Evolutionary conservation across 805 yeast species (phyloP), one percentile per base, ranked within the genome.

Genomic region (Schizosaccharomyces osmophilus): DNA sequence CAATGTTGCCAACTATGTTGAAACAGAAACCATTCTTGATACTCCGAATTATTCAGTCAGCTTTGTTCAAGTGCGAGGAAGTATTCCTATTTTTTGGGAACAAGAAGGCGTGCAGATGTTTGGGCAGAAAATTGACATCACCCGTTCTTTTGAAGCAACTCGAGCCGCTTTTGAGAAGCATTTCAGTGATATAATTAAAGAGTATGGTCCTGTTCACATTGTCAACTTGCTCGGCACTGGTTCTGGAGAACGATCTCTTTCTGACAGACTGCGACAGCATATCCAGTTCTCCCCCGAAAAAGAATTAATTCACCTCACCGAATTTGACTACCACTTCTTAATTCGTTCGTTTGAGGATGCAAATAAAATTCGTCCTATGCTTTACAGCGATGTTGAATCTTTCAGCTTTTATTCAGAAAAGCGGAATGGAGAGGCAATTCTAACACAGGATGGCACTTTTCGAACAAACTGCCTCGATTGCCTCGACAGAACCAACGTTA

Each of bases 1-100:
- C 6, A 80, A 88, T 70, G 98, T 90, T 41, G 96, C 98, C 59
- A 93, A 93, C 71, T 93, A 85, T 69, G 95, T 87, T 36, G 96
- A 88, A 68, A 87, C 97, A 0, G 99, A 93, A 70, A 78, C 86
- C 48, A 83, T 93, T 42, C 74, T 83, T 69, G 79, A 80, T 68
- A 67, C 75, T 74, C 76, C 69, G 68, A 72, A 67, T 68, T 73
- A 68, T 59, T 68, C 79, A 72, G 88, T 80, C 69, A 81, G 97
- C 1, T 89, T 83, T 70, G 79, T 84, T 0, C 95, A 89, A 71
- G 81, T 93, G n/a, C 77, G 99, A 69, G 99, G 99, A 11, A 84
- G 95, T 22, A 89, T 93, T 3, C 98, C 99, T 0, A 63, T 90
- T 0, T 93, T 93, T 68, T 93, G 98, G 98, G 98, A 93, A 70